Conservation (phyloP, 345 rosid genomes). For the Lepidium didymum region DNA sequence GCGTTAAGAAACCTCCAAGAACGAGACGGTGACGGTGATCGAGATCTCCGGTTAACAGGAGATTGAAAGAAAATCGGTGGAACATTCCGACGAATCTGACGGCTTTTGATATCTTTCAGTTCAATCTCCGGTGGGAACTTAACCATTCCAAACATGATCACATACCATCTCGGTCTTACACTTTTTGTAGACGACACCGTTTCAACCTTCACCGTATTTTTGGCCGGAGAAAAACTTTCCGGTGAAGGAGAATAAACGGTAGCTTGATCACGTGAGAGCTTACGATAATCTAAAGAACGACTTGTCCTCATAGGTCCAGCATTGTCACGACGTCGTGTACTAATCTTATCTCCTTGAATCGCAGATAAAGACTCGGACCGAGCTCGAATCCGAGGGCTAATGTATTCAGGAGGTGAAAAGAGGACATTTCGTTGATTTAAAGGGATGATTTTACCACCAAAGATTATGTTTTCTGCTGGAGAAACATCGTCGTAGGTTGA, state of each 20-base stretch:
- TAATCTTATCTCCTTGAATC: conserved; percentile 12
- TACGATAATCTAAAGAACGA: conserved; percentile 52
- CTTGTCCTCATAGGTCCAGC: conserved; percentile 39
- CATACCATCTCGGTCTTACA: conserved; percentile 54
- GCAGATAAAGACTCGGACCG: conserved; percentile 57
- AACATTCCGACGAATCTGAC: conserved; percentile 51
- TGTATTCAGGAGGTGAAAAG: not conserved
- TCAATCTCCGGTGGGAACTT: conserved; percentile 57
- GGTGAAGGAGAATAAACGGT: conserved; percentile 13
- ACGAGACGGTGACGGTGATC: conserved; percentile 19
- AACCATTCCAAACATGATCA: conserved; percentile 56
- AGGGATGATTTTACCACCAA: conserved; percentile 61
- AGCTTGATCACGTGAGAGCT: conserved; percentile 26
- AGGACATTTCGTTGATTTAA: conserved; percentile 23
- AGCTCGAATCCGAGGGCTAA: conserved; percentile 18
- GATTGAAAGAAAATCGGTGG: conserved; percentile 36
- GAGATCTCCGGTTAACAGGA: conserved; percentile 23
- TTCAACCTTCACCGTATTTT: not conserved
- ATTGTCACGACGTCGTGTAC: conserved; percentile 22
- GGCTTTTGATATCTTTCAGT: conserved; percentile 56
- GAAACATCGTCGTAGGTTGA: conserved; percentile 35
- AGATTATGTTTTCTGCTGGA: conserved; percentile 70
- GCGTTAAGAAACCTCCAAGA: conserved; percentile 54
- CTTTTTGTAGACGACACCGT: not conserved
- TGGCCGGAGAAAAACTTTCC: not conserved